Conservation (phyloP, 2,329 filamentous ascomycete species). For the Cryphonectria radicalis region DNA sequence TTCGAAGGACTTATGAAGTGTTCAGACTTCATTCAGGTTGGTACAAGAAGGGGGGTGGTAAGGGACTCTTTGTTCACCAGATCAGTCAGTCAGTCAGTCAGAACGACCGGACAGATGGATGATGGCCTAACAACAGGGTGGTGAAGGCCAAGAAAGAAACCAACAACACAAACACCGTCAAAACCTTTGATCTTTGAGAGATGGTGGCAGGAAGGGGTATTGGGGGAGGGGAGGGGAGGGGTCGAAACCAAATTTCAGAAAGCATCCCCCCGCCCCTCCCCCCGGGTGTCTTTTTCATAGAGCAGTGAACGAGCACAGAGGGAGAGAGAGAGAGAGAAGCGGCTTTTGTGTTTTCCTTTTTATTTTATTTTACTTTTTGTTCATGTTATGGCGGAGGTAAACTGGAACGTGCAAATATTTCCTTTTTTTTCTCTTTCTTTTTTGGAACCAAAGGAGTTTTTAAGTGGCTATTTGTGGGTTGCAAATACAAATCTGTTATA, state of each 20-base stretch:
- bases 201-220: background rate
- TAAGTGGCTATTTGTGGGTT: slow-evolving; percentile 30
- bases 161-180: background rate
- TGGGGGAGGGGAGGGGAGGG: background rate
- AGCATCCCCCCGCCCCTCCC: no score
- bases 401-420: slow-evolving; percentile 25
- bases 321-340: slow-evolving; percentile 4
- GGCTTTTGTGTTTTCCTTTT: background rate
- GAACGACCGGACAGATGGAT: background rate
- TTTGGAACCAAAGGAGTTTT: slow-evolving; percentile 29
- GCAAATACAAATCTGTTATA: slow-evolving; percentile 26
- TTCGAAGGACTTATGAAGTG: background rate
- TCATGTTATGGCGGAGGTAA: slow-evolving; percentile 23
- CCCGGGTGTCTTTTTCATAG: background rate
- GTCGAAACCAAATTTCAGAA: background rate
- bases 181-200: background rate
- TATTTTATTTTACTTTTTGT: background rate
- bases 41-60: background rate
- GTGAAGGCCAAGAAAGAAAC: background rate
- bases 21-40: background rate
- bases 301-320: slow-evolving; percentile 13
- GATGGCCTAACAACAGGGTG: background rate
- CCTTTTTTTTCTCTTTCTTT: background rate
- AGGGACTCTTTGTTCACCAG: background rate
- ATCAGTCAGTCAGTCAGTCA: background rate